Conservation (phyloP, 768 basidiomycete species). For the Tricholoma sp. region DNA sequence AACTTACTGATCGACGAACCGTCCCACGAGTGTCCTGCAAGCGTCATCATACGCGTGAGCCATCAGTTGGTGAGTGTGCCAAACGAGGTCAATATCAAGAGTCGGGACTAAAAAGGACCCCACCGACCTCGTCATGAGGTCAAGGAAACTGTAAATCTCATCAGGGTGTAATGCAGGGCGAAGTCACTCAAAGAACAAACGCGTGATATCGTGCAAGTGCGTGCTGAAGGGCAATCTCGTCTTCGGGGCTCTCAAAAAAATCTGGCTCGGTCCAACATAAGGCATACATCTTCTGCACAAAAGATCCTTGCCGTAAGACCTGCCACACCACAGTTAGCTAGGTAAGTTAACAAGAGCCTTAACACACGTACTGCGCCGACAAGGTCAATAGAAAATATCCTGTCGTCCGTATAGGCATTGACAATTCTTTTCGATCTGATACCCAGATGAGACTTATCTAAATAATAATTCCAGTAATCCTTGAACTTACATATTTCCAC, state of each 20-base stretch:
- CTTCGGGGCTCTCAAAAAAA: too few species aligned
- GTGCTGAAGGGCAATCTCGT: too few species aligned
- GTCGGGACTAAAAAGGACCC: conserved; percentile 43
- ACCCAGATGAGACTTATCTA: background rate
- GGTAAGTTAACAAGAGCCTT: background rate
- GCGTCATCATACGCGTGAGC: conserved; percentile 35
- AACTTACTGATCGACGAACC: conserved; percentile 45
- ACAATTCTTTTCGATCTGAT: conserved; percentile 32
- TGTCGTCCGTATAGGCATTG: conserved; percentile 17
- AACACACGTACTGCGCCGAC: conserved; percentile 38
- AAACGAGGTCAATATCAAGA: conserved; percentile 60
- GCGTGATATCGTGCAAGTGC: too few species aligned
- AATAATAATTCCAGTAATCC: background rate
- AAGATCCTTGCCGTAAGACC: too few species aligned
- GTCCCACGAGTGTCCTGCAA: conserved; percentile 31
- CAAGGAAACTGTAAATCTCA: conserved; percentile 33
- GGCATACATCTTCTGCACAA: too few species aligned
- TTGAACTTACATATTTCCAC: conserved; percentile 16
- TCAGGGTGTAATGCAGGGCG: background rate
- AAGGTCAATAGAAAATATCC: too few species aligned
- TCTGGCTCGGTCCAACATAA: conserved; percentile 39
- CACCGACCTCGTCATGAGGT: conserved; percentile 36
- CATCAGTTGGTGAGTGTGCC: conserved; percentile 62
- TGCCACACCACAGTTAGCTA: conserved; percentile 8
- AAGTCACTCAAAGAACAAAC: too few species aligned